Evolutionary conservation across 306 rosid genomes (phyloP), one percentile per base, ranked within the genome.

Genomic region (Vicia faba): DNA sequence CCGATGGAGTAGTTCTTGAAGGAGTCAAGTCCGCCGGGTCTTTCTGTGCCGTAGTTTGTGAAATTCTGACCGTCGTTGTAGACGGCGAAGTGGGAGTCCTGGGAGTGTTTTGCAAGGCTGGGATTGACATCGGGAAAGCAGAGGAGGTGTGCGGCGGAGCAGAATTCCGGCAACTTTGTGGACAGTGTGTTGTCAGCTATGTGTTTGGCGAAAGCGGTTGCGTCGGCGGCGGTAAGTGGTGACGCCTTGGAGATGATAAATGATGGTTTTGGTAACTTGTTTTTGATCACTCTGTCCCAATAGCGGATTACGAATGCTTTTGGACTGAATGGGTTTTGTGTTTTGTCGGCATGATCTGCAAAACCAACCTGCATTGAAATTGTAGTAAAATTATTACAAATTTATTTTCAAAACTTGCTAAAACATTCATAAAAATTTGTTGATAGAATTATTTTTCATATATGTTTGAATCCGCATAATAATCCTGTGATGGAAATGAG

Each of bases 111-210:
- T 50, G 57, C 77, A 0, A 88, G 72, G 41, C 80, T 83, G 13
- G 85, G 73, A 0, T 48, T 50, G 5, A 84, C 73, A 12, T 89
- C 88, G 2, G 92, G 80, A 57, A 83, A 80, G 60, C 98, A 92
- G 69, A 92, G 96, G 8, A 92, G 88, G 14, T 87, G 69, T 0
- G 96, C 98, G 3, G 96, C 60, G 44, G 96, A 68, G 61, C 98
- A 92, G 74, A 92, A 85, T 16, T 84, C 89, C 4, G 85, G 88
- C 2, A 87, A 64, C 20, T 79, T 84, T 1, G 89, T 73, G 23
- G 88, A 71, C 31, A 92, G 91, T 0, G 74, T 66, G 68, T 84
- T 83, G 51, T 69, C 16, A 9, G 88, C 65, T 1, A 82, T 89
- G 13, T 89, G 93, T 5, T 75, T 78, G 0, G 86, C 28, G 25